phyloP scores from a whole-genome alignment of 306 rosid species.

The Acacia confusa region DNA sequence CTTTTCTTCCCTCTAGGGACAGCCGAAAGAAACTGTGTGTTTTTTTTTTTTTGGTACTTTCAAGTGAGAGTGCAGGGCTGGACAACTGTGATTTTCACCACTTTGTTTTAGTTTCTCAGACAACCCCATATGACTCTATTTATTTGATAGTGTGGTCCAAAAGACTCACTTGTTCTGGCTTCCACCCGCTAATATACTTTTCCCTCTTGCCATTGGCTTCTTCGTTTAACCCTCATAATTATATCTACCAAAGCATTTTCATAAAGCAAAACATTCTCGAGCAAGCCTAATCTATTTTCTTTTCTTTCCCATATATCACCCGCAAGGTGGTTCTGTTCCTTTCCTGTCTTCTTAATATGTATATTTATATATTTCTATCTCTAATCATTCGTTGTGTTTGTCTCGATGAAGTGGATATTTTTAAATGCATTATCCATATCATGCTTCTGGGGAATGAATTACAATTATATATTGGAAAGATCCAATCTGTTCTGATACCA shows the following conservation, averaged over 20 bases:
- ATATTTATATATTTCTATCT: not conserved
- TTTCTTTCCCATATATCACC: conserved; percentile 7
- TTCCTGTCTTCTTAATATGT: not conserved
- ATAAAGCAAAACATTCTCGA: conserved; percentile 37
- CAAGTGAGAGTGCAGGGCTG: conserved; percentile 53
- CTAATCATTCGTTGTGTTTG: not conserved
- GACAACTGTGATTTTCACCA: conserved; percentile 48
- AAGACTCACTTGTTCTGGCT: conserved; percentile 38
- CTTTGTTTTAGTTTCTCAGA: conserved; percentile 40
- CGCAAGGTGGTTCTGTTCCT: conserved; percentile 19
- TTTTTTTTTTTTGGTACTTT: conserved; percentile 17
- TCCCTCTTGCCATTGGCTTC: conserved; percentile 49
- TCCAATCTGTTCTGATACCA: not conserved
- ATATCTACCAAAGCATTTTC: conserved; percentile 44
- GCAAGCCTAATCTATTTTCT: conserved; percentile 22
- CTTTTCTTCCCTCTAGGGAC: conserved; percentile 74
- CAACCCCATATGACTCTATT: conserved; percentile 54
- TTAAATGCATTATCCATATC: not conserved
- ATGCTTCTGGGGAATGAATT: not conserved
- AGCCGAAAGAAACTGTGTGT: conserved; percentile 63
- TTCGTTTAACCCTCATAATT: conserved; percentile 40
- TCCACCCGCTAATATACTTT: conserved; percentile 41
- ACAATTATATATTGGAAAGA: not conserved
- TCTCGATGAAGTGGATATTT: conserved; percentile 7
- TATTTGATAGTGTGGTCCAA: conserved; percentile 65